phyloP scores from a whole-genome alignment of 2,329 filamentous ascomycete species.

The Colletotrichum lini region DNA sequence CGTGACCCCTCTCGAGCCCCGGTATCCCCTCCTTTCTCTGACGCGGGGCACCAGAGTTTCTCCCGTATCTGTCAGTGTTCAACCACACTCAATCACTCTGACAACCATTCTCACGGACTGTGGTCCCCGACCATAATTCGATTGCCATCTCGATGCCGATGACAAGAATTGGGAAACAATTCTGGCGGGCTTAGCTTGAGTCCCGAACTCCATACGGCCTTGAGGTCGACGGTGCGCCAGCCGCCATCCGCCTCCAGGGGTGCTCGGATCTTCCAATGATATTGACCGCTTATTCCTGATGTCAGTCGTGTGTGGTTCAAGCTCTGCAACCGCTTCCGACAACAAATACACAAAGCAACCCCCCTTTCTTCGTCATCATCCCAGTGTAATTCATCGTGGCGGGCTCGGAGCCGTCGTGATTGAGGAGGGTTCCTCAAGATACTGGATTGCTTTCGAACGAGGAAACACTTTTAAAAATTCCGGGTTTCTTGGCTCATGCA shows the following conservation, averaged over 20 bases:
- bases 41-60: conserved; percentile 6
- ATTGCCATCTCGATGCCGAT: not conserved
- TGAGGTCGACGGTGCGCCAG: conserved; percentile 9
- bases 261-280: conserved; percentile 27
- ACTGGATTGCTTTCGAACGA: conserved; percentile 9
- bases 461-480: conserved; percentile 2
- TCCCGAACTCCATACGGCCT: conserved; percentile 18
- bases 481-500: conserved; percentile 27
- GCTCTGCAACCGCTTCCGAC: conserved; percentile 4
- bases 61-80: not conserved
- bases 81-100: not conserved
- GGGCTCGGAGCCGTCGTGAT: not conserved
- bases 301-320: conserved; percentile 11
- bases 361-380: not conserved
- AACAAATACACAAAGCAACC: conserved; percentile 10
- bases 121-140: not conserved
- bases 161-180: not conserved
- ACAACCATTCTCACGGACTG: not conserved
- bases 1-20: not conserved
- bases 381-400: not conserved
- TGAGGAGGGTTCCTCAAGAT: conserved; percentile 7
- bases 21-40: conserved; percentile 7
- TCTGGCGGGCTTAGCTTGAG: conserved; percentile 5
- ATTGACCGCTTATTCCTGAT: conserved; percentile 37
- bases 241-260: conserved; percentile 32